phyloP scores from a whole-genome alignment of 768 basidiomycete genomes.

The Zangia roseola region DNA sequence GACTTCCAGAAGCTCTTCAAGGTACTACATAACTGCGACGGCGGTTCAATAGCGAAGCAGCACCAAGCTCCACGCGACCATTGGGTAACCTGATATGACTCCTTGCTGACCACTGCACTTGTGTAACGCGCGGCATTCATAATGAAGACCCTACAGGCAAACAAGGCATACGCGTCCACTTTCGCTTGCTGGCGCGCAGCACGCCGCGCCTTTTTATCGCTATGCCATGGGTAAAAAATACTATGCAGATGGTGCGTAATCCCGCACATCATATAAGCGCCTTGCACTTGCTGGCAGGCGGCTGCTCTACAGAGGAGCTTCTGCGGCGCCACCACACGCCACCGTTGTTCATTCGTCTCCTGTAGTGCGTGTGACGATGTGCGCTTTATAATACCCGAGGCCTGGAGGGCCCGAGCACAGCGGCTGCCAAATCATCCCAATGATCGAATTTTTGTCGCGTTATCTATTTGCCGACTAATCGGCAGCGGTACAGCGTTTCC shows the following conservation, averaged over 20 bases:
- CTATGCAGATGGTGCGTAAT: conserved; percentile 14
- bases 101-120: conserved; percentile 14
- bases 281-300: too few relatives aligned
- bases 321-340: conserved; percentile 9
- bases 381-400: conserved; percentile 4
- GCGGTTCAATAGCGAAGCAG: conserved; percentile 13
- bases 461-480: conserved; percentile 11
- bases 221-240: neutral
- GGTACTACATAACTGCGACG: conserved; percentile 15
- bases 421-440: conserved; percentile 6
- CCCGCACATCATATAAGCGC: neutral
- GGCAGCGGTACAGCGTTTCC: neutral
- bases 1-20: conserved; percentile 26
- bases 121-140: conserved; percentile 22
- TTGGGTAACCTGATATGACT: conserved; percentile 4
- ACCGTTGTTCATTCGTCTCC: conserved; percentile 1
- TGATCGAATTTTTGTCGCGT: neutral
- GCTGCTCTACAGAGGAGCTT: neutral
- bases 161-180: conserved; percentile 8
- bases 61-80: conserved; percentile 22
- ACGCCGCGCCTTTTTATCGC: conserved; percentile 14
- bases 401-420: conserved; percentile 9
- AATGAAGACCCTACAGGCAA: conserved; percentile 13
- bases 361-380: conserved; percentile 9
- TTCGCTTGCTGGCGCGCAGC: conserved; percentile 19